phyloP scores from a whole-genome alignment of 306 rosid genomes.

The Inga laurina region DNA sequence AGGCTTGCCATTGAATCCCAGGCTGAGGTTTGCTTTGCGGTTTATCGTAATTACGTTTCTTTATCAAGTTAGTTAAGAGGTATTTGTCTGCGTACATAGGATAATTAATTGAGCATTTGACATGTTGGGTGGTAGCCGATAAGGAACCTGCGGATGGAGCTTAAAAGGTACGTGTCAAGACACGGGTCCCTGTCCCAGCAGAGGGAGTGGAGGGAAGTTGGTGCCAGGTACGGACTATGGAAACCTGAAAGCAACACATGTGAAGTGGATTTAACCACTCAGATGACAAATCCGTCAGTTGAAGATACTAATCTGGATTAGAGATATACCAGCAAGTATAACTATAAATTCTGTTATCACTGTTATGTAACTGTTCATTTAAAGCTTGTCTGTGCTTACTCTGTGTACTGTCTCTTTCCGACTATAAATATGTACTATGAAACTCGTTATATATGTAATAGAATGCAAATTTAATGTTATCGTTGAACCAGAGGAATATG shows the following conservation, averaged over 20 bases:
- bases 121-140: constrained; percentile 6
- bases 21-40: neutral
- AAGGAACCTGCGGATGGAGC: constrained; percentile 3
- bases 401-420: neutral
- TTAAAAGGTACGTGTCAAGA: neutral
- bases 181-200: neutral
- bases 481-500: neutral
- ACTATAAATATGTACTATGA: neutral
- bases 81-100: neutral
- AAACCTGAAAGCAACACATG: neutral
- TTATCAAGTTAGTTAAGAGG: neutral
- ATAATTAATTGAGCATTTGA: neutral
- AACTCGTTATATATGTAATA: neutral
- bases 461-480: neutral
- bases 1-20: neutral
- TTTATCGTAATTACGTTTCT: neutral
- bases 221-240: neutral
- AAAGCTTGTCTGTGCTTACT: neutral
- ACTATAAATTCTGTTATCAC: neutral
- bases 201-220: neutral
- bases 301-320: neutral
- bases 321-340: neutral
- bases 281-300: neutral
- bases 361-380: neutral
- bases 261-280: neutral